A percentile compares a stretch with the other conserved stretches of the same genome.
Conservation (phyloP, 2,329 filamentous ascomycete species). For the Pyrenophora tritici-repentis region DNA sequence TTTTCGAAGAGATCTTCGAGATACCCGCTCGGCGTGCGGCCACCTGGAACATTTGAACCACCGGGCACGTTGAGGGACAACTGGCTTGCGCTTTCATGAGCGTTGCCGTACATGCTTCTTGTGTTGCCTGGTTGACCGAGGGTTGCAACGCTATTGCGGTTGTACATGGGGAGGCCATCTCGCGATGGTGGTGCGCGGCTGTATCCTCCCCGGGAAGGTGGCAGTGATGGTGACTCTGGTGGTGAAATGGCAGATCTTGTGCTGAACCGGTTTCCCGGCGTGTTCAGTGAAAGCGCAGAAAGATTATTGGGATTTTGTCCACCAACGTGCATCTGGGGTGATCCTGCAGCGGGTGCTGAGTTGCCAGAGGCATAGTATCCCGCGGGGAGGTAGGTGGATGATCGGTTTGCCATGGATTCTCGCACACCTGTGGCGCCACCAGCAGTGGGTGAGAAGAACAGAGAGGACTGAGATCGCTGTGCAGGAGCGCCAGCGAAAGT, state of each 20-base stretch:
- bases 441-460: conserved; percentile 97
- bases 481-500: conserved; percentile 36
- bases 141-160: conserved; percentile 46
- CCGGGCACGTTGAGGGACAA: conserved; percentile 66
- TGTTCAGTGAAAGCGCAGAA: conserved; percentile 37
- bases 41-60: conserved; percentile 55
- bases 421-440: conserved; percentile 57
- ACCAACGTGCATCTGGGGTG: conserved; percentile 51
- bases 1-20: conserved; percentile 88
- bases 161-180: conserved; percentile 40
- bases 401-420: conserved; percentile 60
- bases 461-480: conserved; percentile 53
- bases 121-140: conserved; percentile 42
- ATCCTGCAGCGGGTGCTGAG: conserved; percentile 52
- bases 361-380: conserved; percentile 84
- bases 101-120: conserved; percentile 37
- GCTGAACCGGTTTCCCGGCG: conserved; percentile 43
- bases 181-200: conserved; percentile 41
- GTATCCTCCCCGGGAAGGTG: conserved; percentile 43
- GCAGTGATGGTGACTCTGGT: conserved; percentile 42
- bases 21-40: conserved; percentile 83
- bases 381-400: conserved; percentile 82
- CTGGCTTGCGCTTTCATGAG: conserved; percentile 63
- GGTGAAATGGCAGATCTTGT: conserved; percentile 41
- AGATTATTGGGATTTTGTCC: conserved; percentile 39